Conservation (phyloP, 2,329 filamentous ascomycete species). For the Fusarium irregulare region DNA sequence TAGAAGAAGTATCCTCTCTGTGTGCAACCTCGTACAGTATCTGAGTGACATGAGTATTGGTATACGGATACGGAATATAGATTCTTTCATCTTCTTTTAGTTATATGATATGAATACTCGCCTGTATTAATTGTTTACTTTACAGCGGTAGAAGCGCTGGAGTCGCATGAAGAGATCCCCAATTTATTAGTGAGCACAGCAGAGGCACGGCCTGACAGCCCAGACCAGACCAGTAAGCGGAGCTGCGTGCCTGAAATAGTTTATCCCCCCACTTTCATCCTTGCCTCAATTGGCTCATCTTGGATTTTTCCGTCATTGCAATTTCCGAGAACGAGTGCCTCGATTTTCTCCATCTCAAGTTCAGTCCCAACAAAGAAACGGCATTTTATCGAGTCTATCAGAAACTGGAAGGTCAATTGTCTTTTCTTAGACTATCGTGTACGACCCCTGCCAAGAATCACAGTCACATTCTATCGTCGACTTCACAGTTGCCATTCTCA, state of each 20-base stretch:
- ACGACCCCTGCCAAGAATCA: slow-evolving; percentile 19
- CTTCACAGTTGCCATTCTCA: not conserved
- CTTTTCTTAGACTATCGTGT: not conserved
- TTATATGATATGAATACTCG: not conserved
- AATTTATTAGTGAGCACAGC: slow-evolving; percentile 4
- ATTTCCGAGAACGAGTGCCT: slow-evolving; percentile 38
- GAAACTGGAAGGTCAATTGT: slow-evolving; percentile 21
- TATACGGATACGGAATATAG: not conserved
- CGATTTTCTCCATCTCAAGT: not conserved
- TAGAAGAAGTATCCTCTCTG: not conserved
- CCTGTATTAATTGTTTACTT: not conserved
- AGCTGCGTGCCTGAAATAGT: slow-evolving; percentile 34
- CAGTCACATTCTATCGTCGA: not conserved
- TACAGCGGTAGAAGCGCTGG: slow-evolving; percentile 1
- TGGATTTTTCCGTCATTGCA: slow-evolving; percentile 37
- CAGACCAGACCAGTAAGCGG: slow-evolving; percentile 21
- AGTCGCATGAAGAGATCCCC: not conserved
- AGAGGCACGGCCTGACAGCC: not conserved
- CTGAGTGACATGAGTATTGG: not conserved
- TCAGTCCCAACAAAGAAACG: not conserved
- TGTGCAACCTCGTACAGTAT: slow-evolving; percentile 24
- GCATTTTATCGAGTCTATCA: slow-evolving; percentile 12
- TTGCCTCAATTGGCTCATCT: slow-evolving; percentile 24
- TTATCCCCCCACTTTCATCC: not conserved
- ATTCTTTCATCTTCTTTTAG: not conserved